Base-by-base conservation (phyloP, 768 basidiomycete genomes). In the Postia placenta region DNA sequence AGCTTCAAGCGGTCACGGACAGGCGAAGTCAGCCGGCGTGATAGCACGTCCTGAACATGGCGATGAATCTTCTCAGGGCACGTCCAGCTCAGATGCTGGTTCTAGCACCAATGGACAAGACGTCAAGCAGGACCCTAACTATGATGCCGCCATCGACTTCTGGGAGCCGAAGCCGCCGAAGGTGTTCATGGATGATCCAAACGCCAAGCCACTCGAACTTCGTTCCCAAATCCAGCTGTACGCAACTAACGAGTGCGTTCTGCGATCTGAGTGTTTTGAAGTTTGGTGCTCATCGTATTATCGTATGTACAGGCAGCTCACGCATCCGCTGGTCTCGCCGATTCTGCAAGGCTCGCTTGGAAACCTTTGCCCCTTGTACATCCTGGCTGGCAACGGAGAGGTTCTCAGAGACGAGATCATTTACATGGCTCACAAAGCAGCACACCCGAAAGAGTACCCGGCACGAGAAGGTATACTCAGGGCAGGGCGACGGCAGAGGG, bases 351-450 rank as follows among this genome's bases (percentile, higher is more conserved):
- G 82, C 2, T 87, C 85, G 23, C 65, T 91, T 4, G 86, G 86
- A 0, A 83, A 87, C 37, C 71, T 92, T 0, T 84, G 84, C 1
- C 88, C 88, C 6, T 63, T 92, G 11, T 83, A 86, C 55, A 78
- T 92, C 50, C 64, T 87, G 22, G 78, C 79, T 2, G 86, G 88
- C 0, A 76, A 89, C 52, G 80, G 79, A 11, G 89, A 91, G 61
- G 79, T 87, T 1, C 62, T 91, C 28, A 66, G 87, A 17, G 89
- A 92, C 61, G 88, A 91, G 64, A 81, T 87, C 24, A 70, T 90
- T 5, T 87, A 84, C 58, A 55, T 83, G 52, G 87, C 89, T 0
- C 89, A 92, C 62, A 84, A 85, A 55, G 87, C 88, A 4, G 87
- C 90, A 1, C 69, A 83, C 59, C 90, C 88, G 0, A 68, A 74